Conservation (phyloP, 75 land plant species). For the Pinus albicaulis region DNA sequence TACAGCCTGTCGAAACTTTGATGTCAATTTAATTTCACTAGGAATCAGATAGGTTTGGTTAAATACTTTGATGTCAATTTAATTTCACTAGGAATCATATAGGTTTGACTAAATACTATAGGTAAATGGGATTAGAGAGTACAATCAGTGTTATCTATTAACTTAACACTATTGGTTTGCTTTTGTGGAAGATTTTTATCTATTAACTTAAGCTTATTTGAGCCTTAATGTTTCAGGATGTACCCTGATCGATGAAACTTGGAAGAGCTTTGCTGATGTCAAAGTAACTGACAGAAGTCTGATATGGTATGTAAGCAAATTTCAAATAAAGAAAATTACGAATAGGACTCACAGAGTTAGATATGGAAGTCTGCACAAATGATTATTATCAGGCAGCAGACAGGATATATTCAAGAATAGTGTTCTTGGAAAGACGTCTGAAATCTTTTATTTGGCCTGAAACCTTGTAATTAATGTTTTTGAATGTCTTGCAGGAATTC, state of each 20-base stretch:
- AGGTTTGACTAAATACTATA: too few species aligned
- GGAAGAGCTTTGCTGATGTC: conserved; percentile 80
- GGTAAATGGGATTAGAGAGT: too few species aligned
- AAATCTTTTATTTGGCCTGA: neutral
- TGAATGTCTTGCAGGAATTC: conserved; percentile 69
- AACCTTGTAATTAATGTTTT: neutral
- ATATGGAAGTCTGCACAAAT: neutral
- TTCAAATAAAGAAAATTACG: neutral
- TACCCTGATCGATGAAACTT: conserved; percentile 74
- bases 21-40: too few species aligned
- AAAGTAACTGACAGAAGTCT: conserved; percentile 72
- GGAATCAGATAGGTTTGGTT: too few species aligned
- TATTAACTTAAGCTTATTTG: neutral
- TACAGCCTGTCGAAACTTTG: too few species aligned
- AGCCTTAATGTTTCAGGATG: conserved; percentile 50
- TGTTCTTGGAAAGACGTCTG: neutral
- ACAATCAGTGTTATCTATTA: too few species aligned
- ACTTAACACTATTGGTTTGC: too few species aligned
- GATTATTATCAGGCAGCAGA: neutral
- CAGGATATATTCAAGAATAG: neutral
- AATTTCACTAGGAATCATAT: too few species aligned
- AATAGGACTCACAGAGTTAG: neutral
- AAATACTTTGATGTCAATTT: too few species aligned
- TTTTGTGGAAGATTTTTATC: neutral
- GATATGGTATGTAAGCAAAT: conserved; percentile 58